Base-by-base conservation (phyloP, 805 yeast species). In the Zygosaccharomyces gambellarensis region DNA sequence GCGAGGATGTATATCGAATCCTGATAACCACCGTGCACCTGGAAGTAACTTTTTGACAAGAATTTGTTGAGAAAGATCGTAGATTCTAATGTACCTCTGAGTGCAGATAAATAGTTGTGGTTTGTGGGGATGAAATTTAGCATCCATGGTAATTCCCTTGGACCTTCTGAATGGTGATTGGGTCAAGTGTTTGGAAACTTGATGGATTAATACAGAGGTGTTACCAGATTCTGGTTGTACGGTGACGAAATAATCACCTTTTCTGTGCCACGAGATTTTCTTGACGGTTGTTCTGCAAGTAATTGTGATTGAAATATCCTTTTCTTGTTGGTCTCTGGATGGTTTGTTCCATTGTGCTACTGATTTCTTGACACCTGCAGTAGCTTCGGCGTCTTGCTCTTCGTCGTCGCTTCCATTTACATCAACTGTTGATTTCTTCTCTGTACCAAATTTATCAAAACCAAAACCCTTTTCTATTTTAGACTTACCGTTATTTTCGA, bases 91-190 rank as follows among this genome's bases (percentile, higher is more conserved):
- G 59, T 90, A 87, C 64, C 98, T 80, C 73, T 94, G 99, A 9
- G 97, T 87, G 60, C 92, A 90, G 45, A 94, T 98, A 62, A 87
- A 87, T 53, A 94, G 76, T 65, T 88, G 95, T 22, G 99, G 99
- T 63, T 87, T 84, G 72, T 87, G 84, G 28, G 99, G 99, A 70
- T 94, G 99, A 82, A 94, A 94, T 69, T 85, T 86, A 54, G 96
- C 97, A 67, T 90, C 96, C 84, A 90, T 90, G 41, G 90, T 84
- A 54, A 92, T 85, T 57, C 99, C 99, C 73, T 87, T 87, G 31
- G 96, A 81, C 69, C 88, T 88, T 58, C 82, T 79, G 80, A 94
- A 94, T 52, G 99, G 99, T 9, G 96, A 87, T 73, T 94, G 99
- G 14, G 98, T 85, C 52, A 85, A 77, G 72, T 94, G 98, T 70